These are phyloP conservation scores for Candida golubevii DNA, from an alignment of 805 yeast genomes.

Conservation along the genomic window DNA sequence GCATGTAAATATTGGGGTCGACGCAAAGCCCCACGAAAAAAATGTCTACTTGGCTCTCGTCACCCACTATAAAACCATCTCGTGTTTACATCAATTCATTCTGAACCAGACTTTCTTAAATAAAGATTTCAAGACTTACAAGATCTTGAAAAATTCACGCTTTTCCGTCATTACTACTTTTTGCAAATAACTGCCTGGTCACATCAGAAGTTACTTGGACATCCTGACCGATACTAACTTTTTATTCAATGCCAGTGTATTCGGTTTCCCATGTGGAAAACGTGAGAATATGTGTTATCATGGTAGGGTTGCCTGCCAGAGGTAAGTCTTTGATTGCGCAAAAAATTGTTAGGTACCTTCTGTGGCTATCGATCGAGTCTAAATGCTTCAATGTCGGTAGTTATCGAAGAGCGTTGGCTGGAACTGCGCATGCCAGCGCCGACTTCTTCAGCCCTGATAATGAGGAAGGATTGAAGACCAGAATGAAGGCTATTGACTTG, in stretches of 20 bases:
- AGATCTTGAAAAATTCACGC: not conserved
- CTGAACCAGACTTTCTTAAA: no score
- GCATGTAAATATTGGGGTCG: conserved; percentile 3
- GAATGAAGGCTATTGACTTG: conserved; percentile 63
- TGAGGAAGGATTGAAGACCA: conserved; percentile 54
- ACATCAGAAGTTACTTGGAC: not conserved
- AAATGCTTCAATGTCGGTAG: conserved; percentile 86
- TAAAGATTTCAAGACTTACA: no score
- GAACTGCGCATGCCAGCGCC: conserved; percentile 54
- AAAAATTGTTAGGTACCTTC: conserved; percentile 84
- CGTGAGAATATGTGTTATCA: conserved; percentile 76
- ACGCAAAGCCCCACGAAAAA: conserved; percentile 7
- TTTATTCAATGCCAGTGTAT: conserved; percentile 47
- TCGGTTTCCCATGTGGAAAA: conserved; percentile 61
- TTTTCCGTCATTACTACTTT: not conserved
- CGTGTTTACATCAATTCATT: no score
- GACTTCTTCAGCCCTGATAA: conserved; percentile 72
- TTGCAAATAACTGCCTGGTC: no score
- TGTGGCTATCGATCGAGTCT: conserved; percentile 87
- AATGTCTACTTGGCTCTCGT: not conserved
- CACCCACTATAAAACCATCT: no score
- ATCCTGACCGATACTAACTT: not conserved
- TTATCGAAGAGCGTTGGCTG: conserved; percentile 61
- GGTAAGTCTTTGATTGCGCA: conserved; percentile 95
- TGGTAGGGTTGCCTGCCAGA: conserved; percentile 86